Evolutionary conservation across 768 basidiomycete genomes (phyloP), one percentile per base, ranked within the genome.

Genomic region (Boletus subcaerulescens): DNA sequence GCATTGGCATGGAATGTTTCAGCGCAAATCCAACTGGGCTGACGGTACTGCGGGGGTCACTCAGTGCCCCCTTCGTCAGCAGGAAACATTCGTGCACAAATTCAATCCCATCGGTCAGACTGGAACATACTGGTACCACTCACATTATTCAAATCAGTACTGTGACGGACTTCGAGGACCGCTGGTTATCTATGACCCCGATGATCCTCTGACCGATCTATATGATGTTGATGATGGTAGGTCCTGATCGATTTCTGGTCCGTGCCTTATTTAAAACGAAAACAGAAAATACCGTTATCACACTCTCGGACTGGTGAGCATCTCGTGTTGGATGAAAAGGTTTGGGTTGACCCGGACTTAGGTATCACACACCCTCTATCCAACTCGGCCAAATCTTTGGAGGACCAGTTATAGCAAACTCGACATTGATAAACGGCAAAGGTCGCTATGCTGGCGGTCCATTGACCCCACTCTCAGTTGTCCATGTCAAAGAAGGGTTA

Each of bases 61-160:
- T 10, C 52, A 53, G 22, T 53, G 52, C n/a, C 52, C 52, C 1
- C 11, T 53, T 26, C 45, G 56, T 13, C 70, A 68, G 2, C 57
- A 65, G 3, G 58, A 70, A n/a, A 63, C 72, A 1, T 76, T 76
- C 55, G 33, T 64, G 29, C 75, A 77, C 41, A 62, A 70, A 31
- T 77, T 78, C 56, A 55, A 54, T 2, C 53, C 50, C 14, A 31
- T 56, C 0, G 55, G 61, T 17, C 51, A 52, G 20, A 52, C 45
- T 11, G 77, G 77, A 12, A 77, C 75, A 0, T 78, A 71, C 52
- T 78, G 77, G 76, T 76, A 77, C 53, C 75, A 76, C 54, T 46
- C 52, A 5, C 52, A 53, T 15, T 47, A 47, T 17, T 4, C n/a
- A 10, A 18, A 3, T 14, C 52, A 53, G 5, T 41, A 41, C 26